phyloP scores from a whole-genome alignment of 2,329 filamentous ascomycete genomes.

The Penicillium sp. region DNA sequence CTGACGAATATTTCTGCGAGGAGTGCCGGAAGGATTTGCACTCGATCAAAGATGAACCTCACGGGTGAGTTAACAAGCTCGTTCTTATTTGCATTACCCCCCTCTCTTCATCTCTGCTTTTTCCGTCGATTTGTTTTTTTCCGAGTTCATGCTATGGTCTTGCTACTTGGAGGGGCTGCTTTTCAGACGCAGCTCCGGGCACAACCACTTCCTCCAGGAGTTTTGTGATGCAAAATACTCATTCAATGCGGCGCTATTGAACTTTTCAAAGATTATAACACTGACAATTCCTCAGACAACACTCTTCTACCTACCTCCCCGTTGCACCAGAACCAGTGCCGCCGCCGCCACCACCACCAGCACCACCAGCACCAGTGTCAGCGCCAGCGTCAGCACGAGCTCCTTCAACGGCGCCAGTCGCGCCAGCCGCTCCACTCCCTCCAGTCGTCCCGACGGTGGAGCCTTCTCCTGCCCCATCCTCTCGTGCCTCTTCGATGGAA shows the following conservation, averaged over 20 bases:
- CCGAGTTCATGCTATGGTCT: background rate
- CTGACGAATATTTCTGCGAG: conserved; percentile 98
- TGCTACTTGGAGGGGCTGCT: conserved; percentile 9
- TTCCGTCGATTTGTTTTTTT: background rate
- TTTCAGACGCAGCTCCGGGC: background rate
- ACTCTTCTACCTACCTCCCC: conserved; percentile 64
- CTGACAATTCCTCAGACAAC: conserved; percentile 51
- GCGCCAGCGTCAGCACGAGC: background rate
- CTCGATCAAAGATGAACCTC: conserved; percentile 73
- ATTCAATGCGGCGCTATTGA: conserved; percentile 8
- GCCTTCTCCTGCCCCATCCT: conserved; percentile 39
- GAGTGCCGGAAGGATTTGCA: conserved; percentile 89
- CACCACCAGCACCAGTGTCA: background rate
- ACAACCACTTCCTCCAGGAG: background rate
- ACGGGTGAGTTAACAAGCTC: conserved; percentile 66
- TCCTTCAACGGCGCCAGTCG: background rate
- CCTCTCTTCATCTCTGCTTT: background rate
- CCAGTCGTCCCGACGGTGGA: background rate
- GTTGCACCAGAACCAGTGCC: conserved; percentile 43
- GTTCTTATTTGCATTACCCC: background rate
- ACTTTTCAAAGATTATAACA: conserved; percentile 10
- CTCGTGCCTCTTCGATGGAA: conserved; percentile 45
- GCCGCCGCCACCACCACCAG: background rate
- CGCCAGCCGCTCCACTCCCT: background rate
- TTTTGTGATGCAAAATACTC: background rate